Base-by-base conservation (phyloP, 768 basidiomycete genomes). In the Pulveroboletus sp. region DNA sequence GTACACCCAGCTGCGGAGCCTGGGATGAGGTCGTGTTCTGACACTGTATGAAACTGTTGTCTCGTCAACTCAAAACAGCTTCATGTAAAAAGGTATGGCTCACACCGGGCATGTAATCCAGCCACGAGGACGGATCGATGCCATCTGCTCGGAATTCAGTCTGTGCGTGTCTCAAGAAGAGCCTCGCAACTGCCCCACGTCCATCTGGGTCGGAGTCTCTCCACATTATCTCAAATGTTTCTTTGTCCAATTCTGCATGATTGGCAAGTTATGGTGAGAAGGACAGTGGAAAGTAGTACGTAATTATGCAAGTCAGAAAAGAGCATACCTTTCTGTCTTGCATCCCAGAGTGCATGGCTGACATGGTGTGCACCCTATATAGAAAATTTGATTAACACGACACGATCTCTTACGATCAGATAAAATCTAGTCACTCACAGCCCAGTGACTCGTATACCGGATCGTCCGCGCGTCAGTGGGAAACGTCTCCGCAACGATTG, bases 291-390 rank as follows among this genome's bases (percentile, higher is more conserved):
- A 29, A 29, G 21, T 50, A 5, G 13, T 35, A 25, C 14, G 17
- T 14, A 16, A 6, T 41, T 34, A 17, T 6, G 2, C 3, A 45
- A 6, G 10, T 33, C 27, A 19, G 13, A 31, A 12, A 14, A 43
- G 10, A 20, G n/a, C 62, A 71, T 43, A 85, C 87, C 71, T 57
- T 78, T 78, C 56, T 82, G 77, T n/a, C 70, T 69, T 3, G 63
- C 67, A 49, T 84, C 79, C 12, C 74, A 71, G 10, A 69, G 72
- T 3, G 77, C 76, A 14, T 75, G 75, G 39, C 79, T 82, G 39
- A 90, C 80, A 73, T 90, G 85, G 53, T 91, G 87, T 9, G 87
- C 90, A 31, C 89, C 90, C 90, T 92, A 41, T 27, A 43, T n/a
- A 40, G 1, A 6, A 33, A 46, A 37, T 25, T 21, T 13, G 20